phyloP scores from a whole-genome alignment of 2,329 filamentous ascomycete genomes.

The Stagonosporopsis chrysanthemi region DNA sequence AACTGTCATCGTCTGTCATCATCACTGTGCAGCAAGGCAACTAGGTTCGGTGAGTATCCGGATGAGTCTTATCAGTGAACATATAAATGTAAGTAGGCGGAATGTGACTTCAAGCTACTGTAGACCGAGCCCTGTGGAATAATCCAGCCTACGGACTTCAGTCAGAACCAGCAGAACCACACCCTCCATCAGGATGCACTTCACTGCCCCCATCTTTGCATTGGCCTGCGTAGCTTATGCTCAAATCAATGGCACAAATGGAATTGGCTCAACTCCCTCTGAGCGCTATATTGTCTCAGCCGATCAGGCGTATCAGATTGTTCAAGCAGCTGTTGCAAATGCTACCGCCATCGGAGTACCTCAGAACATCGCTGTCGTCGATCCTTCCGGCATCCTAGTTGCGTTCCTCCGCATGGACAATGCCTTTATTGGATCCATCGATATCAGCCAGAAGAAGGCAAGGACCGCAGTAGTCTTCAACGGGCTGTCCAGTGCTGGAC shows the following conservation, averaged over 20 bases:
- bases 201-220: conserved; percentile 13
- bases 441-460: conserved; percentile 41
- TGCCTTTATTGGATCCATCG: conserved; percentile 37
- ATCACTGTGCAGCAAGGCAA: background rate
- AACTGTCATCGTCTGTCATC: background rate
- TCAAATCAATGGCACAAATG: conserved; percentile 33
- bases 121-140: background rate
- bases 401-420: conserved; percentile 43
- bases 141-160: background rate
- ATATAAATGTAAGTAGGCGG: conserved; percentile 1
- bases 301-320: conserved; percentile 34
- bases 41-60: background rate
- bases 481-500: conserved; percentile 25
- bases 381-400: conserved; percentile 38
- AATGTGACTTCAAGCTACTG: background rate
- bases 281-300: conserved; percentile 31
- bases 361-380: conserved; percentile 41
- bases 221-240: conserved; percentile 20
- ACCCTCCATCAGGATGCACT: conserved; percentile 4
- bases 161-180: background rate
- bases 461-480: conserved; percentile 40
- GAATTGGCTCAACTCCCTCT: conserved; percentile 30
- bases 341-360: conserved; percentile 34
- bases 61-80: background rate
- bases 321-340: conserved; percentile 30